phyloP scores from a whole-genome alignment of 1,139 yeast genomes.

The Protomyces macrosporus region DNA sequence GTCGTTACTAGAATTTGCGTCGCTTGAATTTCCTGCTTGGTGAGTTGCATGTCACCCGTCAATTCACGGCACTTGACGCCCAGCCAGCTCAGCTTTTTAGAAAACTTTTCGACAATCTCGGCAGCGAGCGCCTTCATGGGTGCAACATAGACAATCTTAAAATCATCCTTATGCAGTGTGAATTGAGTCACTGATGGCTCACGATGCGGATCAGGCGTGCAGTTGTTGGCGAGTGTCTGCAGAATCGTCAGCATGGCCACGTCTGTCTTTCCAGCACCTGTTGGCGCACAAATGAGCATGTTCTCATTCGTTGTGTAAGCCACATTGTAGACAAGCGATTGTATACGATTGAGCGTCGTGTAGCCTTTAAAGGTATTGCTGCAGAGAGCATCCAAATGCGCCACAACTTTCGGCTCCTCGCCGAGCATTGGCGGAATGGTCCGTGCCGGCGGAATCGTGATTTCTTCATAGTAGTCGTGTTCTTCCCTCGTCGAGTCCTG shows the following conservation, averaged over 20 bases:
- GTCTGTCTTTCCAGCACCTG: constrained; percentile 99
- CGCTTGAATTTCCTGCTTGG: constrained; percentile 70
- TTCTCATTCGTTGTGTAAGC: constrained; percentile 92
- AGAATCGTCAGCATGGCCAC: constrained; percentile 83
- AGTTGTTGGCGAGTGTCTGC: constrained; percentile 69
- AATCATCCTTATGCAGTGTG: constrained; percentile 70
- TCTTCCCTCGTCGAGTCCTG: constrained; percentile 65
- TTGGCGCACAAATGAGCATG: constrained; percentile 97
- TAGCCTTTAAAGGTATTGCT: constrained; percentile 80
- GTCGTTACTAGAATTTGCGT: constrained; percentile 94
- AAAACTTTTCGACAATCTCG: constrained; percentile 88
- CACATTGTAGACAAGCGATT: constrained; percentile 82
- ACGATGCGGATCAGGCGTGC: constrained; percentile 38
- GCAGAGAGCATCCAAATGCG: constrained; percentile 65
- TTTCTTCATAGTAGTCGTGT: constrained; percentile 64
- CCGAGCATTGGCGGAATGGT: constrained; percentile 47
- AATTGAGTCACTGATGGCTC: constrained; percentile 40
- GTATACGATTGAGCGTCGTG: constrained; percentile 75
- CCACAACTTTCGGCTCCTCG: constrained; percentile 52
- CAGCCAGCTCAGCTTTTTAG: constrained; percentile 71
- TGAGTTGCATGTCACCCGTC: constrained; percentile 96
- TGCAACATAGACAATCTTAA: constrained; percentile 89
- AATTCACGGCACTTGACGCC: constrained; percentile 82
- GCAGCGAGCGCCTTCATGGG: constrained; percentile 96
- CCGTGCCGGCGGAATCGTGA: constrained; percentile 71